Base-by-base conservation (phyloP, 441 rosid genomes). In the Hura crepitans region DNA sequence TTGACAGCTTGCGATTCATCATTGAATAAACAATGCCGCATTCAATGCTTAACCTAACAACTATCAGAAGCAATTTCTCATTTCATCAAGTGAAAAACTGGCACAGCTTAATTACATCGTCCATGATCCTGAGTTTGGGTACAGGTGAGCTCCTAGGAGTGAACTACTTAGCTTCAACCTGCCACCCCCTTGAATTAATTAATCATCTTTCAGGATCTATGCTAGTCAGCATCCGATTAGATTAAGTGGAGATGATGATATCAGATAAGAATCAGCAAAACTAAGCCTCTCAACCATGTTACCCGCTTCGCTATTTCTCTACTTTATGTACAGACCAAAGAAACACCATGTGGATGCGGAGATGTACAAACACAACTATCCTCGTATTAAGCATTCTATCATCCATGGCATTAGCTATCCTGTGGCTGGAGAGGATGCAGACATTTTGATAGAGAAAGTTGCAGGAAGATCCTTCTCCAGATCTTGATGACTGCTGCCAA, bases 131-230 rank as follows among this genome's bases (percentile, higher is more conserved):
- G 57, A 57, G 58, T 1, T n/a, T 42, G 65, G 69, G 77, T 18
- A 69, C 84, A 20, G 67, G 82, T 72, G 82, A 85, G 82, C 86
- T 66, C 73, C 73, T 71, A 47, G 28, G 67, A 58, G 23, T 51
- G 63, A 74, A 65, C 68, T 71, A 77, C 67, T 75, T 64, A 65
- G 85, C 86, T 85, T 79, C 81, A 76, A 72, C 80, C 83, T 42
- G 33, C 78, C 23, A 46, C 78, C 76, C 78, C 22, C 55, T 30
- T 53, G 54, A 45, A 35, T 28, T 35, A 42, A 42, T 33, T 30
- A 27, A 33, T 8, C 49, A 53, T 30, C 53, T 69, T 43, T 66
- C 73, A 65, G 55, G 62, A 51, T 13, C 72, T 73, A 61, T 20
- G 35, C 59, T 49, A 70, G 22, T 66, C 68, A 63, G 60, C 37